Base-by-base conservation (phyloP, 306 rosid species). In the Vigna trinervia region DNA sequence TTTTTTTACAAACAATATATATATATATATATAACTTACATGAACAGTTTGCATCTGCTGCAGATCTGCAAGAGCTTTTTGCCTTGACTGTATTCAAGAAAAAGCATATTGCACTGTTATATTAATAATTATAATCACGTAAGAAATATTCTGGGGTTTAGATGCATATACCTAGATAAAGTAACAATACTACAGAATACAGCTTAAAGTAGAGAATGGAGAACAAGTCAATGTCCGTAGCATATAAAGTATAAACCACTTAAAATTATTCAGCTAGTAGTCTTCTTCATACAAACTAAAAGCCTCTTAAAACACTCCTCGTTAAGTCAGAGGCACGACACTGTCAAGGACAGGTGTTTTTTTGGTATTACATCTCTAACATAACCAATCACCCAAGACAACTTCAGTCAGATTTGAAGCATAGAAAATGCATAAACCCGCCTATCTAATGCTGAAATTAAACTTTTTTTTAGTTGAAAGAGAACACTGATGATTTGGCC, bases 31-130 rank as follows among this genome's bases (percentile, higher is more conserved):
- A 56, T 71, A 54, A 84, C 91, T 72, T 89, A 95, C 98, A 79
- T 92, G 91, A 68, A 95, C 91, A 70, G 87, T 88, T 69, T 95
- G 98, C 98, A 92, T 92, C 80, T 88, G 97, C 68, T 89, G 91
- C 69, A 95, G 89, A 86, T 95, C 97, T 48, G 95, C 87, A 14
- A 92, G 88, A 75, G 98, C 98, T 67, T 95, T 95, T 74, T 92
- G 97, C 88, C 97, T 89, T 2, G 98, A 95, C 98, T 92, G 96
- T 78, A 77, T 60, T 60, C 74, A 59, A 65, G 60, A 73, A 32
- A 26, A 59, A 56, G 10, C 10, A 85, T 74, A 64, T 57, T 69
- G 69, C 63, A 53, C 32, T 53, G 66, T 28, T 23, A 70, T 58
- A 53, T 65, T 28, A 68, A 72, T 50, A 76, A 19, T 81, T 61